These are phyloP conservation scores for Murraya koenigii DNA, from an alignment of 345 rosid genomes.

Conservation along the genomic window DNA sequence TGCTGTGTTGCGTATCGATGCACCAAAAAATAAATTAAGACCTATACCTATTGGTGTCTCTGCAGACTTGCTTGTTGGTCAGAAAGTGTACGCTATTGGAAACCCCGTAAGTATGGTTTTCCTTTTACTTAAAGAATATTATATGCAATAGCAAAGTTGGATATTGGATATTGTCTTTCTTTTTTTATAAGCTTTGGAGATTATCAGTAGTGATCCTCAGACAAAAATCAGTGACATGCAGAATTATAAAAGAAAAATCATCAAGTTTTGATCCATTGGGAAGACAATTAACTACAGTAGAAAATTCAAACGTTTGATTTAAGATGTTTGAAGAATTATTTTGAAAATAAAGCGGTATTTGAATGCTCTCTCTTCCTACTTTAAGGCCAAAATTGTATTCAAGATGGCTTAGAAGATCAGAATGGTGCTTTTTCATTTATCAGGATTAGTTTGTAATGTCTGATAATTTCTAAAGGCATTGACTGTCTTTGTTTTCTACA, in stretches of 20 bases:
- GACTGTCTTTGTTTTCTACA: not conserved
- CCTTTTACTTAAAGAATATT: not conserved
- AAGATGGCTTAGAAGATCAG: not conserved
- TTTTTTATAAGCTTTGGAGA: not conserved
- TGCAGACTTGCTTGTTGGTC: constrained; percentile 94
- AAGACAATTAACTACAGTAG: not conserved
- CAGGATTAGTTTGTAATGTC: not conserved
- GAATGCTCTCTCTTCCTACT: not conserved
- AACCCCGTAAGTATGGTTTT: constrained; percentile 71
- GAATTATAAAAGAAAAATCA: not conserved
- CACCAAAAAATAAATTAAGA: constrained; percentile 71
- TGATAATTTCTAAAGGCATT: not conserved
- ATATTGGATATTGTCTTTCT: not conserved
- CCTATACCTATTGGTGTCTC: constrained; percentile 91
- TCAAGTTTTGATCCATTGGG: not conserved
- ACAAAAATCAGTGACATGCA: not conserved
- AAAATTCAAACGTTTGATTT: not conserved
- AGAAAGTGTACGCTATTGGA: constrained; percentile 95
- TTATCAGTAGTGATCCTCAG: not conserved
- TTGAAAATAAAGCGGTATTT: not conserved
- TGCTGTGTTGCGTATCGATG: constrained; percentile 70
- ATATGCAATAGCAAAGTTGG: not conserved
- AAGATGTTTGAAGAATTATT: not conserved
- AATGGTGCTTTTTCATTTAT: not conserved
- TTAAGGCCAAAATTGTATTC: not conserved